Evolutionary conservation across 2,329 filamentous ascomycete genomes (phyloP).

Genomic region (Claviceps africana): DNA sequence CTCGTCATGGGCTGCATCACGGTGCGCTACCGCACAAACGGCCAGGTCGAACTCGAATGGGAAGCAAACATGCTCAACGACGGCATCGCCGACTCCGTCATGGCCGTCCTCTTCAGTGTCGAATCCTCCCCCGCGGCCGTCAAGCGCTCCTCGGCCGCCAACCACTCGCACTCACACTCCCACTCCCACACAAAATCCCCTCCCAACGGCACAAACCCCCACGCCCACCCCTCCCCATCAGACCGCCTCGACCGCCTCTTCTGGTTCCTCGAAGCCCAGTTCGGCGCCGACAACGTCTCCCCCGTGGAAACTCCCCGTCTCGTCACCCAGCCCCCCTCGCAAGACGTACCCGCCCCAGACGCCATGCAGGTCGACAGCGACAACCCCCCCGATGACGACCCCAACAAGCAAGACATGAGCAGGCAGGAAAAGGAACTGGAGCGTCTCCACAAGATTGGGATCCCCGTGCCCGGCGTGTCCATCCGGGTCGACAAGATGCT

Average conservation of each 20-base stretch:
- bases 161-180: conserved; percentile 18
- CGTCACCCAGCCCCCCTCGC: not conserved
- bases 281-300: conserved; percentile 67
- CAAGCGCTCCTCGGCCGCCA: conserved; percentile 41
- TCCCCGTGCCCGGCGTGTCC: conserved; percentile 78
- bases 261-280: conserved; percentile 95
- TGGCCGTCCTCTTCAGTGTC: conserved; percentile 81
- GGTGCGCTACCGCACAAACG: conserved; percentile 61
- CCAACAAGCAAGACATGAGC: not conserved
- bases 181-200: conserved; percentile 19
- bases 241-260: conserved; percentile 76
- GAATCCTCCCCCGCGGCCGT: conserved; percentile 92
- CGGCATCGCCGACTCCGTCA: conserved; percentile 91
- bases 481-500: conserved; percentile 80
- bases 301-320: conserved; percentile 51
- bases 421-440: conserved; percentile 56
- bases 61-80: conserved; percentile 97
- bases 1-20: conserved; percentile 82
- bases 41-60: conserved; percentile 87
- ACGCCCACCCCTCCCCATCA: conserved; percentile 54
- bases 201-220: conserved; percentile 43
- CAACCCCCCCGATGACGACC: not conserved
- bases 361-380: conserved; percentile 1
- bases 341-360: not conserved
- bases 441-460: conserved; percentile 67